Evolutionary conservation across 1,284 basidiomycete species (phyloP).

Genomic region (Moniliophthora roreri): DNA sequence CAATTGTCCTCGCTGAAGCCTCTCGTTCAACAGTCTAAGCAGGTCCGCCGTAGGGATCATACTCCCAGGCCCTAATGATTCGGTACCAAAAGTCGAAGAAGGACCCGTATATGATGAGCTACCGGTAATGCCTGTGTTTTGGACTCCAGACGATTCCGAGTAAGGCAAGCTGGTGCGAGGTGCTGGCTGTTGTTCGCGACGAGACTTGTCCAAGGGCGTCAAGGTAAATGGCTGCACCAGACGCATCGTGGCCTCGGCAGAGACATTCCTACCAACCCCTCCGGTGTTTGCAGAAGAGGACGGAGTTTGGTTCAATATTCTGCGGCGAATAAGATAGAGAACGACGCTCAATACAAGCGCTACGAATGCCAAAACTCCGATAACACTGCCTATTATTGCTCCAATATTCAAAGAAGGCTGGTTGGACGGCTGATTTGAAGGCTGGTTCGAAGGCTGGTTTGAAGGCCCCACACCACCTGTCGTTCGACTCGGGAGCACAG

Average conservation of each 20-base stretch:
- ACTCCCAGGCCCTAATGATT: not conserved
- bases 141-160: no score
- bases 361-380: conserved; percentile 3
- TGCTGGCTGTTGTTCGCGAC: no score
- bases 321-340: not conserved
- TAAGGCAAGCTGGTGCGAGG: no score
- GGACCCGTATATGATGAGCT: not conserved
- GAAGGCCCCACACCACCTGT: no score
- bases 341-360: not conserved
- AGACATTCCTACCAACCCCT: not conserved
- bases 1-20: not conserved
- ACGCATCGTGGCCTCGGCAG: no score
- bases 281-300: no score
- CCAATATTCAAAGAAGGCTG: not conserved
- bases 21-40: not conserved
- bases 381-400: conserved; percentile 1
- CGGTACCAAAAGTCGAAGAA: not conserved
- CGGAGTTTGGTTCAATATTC: not conserved
- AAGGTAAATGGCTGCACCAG: no score
- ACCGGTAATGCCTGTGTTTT: not conserved
- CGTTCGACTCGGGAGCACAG: no score
- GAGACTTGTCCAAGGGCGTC: no score
- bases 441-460: not conserved
- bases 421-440: not conserved
- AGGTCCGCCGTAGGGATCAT: not conserved